These are phyloP conservation scores for Thelephora terrestris DNA, from an alignment of 1,284 basidiomycete genomes.

Conservation along the genomic window DNA sequence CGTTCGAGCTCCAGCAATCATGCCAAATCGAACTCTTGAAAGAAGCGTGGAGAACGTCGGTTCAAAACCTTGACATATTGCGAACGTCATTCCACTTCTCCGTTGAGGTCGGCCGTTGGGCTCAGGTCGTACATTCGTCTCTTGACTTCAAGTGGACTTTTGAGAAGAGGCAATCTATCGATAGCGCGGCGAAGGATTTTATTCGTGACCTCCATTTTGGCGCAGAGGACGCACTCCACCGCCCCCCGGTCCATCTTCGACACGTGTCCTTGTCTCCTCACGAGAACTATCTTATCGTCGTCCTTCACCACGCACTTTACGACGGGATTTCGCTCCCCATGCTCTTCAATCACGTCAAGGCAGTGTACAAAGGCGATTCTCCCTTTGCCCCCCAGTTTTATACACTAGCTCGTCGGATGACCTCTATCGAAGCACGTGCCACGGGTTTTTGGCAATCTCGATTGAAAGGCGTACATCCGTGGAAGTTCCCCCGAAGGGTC, in stretches of 20 bases:
- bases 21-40: constrained; percentile 23
- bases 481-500: constrained; percentile 9
- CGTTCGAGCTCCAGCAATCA: constrained; percentile 24
- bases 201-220: constrained; percentile 14
- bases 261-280: constrained; percentile 9
- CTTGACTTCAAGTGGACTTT: constrained; percentile 26
- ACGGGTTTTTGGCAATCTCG: constrained; percentile 30
- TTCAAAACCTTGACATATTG: constrained; percentile 27
- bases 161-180: constrained; percentile 7
- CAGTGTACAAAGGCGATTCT: constrained; percentile 21
- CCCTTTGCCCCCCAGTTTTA: constrained; percentile 24
- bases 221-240: constrained; percentile 15
- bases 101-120: constrained; percentile 28
- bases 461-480: constrained; percentile 21
- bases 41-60: constrained; percentile 27
- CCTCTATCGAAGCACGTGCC: constrained; percentile 29
- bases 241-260: constrained; percentile 29
- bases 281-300: constrained; percentile 21
- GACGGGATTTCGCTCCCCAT: constrained; percentile 34
- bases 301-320: constrained; percentile 43
- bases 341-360: constrained; percentile 26
- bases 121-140: constrained; percentile 31
- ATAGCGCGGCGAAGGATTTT: constrained; percentile 11
- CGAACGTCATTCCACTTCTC: constrained; percentile 40
- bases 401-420: constrained; percentile 22